phyloP scores from a whole-genome alignment of 176 grass and related monocot species.

The Saccharum officinarum region DNA sequence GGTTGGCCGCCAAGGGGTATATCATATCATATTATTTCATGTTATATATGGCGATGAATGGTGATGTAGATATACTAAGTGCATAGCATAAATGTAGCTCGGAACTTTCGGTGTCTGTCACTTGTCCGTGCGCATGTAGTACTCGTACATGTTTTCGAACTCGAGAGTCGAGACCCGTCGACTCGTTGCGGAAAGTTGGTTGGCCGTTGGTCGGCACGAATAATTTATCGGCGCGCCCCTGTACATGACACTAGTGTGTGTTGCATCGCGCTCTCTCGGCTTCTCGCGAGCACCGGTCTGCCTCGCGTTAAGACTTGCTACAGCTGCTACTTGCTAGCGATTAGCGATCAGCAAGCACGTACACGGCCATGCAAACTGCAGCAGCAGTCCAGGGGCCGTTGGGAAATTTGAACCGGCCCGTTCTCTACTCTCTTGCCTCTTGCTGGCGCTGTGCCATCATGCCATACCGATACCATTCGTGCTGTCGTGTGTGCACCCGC shows the following conservation, averaged over 20 bases:
- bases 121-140: constrained; percentile 21
- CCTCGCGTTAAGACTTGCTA: too few species aligned
- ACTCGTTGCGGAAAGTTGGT: constrained; percentile 35
- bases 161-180: neutral
- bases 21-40: neutral
- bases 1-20: neutral
- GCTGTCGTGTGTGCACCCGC: neutral
- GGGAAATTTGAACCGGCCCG: neutral
- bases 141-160: neutral
- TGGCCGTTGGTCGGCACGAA: constrained; percentile 41
- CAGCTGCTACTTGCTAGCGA: too few species aligned
- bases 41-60: constrained; percentile 4
- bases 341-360: too few species aligned
- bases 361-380: too few species aligned
- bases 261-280: neutral
- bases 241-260: neutral
- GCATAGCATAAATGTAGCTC: constrained; percentile 50
- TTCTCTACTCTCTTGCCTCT: too few species aligned
- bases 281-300: neutral
- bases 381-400: neutral
- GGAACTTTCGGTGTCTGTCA: constrained; percentile 44
- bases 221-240: constrained; percentile 22
- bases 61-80: constrained; percentile 42
- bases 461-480: neutral
- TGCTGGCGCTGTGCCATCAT: too few species aligned